These are phyloP conservation scores for Metschnikowia reukaufii DNA, from an alignment of 805 yeast genomes.

Conservation along the genomic window DNA sequence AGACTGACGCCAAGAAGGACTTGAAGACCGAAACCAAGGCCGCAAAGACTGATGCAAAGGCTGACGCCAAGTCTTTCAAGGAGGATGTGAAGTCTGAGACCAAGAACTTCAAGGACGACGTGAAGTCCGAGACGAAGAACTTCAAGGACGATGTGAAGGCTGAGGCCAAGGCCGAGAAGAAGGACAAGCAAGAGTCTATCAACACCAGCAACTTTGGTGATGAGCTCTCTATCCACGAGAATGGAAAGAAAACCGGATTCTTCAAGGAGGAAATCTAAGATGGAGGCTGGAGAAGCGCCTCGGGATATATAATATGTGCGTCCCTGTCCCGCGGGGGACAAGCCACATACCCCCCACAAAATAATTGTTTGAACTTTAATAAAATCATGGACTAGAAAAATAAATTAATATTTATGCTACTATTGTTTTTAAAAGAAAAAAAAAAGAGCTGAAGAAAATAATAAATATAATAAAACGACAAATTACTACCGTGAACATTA, in stretches of 20 bases:
- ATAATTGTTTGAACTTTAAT: background rate
- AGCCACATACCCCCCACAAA: background rate
- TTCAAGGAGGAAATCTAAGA: conserved; percentile 43
- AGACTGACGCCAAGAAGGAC: background rate
- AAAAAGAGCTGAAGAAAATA: background rate
- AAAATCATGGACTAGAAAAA: background rate
- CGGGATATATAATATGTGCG: background rate
- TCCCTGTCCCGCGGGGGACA: background rate
- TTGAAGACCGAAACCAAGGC: conserved; percentile 1
- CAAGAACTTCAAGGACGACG: background rate
- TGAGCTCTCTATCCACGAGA: conserved; percentile 30
- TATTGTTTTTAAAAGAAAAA: background rate
- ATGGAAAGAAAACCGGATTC: conserved; percentile 35
- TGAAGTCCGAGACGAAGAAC: background rate
- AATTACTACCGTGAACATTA: too few relatives aligned
- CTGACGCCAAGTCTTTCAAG: background rate
- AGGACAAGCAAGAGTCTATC: conserved; percentile 2
- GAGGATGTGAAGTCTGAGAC: conserved; percentile 4
- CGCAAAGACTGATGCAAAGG: background rate
- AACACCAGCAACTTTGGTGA: conserved; percentile 24
- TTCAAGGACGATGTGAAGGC: conserved; percentile 1
- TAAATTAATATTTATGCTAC: background rate
- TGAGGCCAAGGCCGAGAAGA: conserved; percentile 4
- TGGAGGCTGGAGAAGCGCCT: background rate
- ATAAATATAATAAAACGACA: too few relatives aligned